These are phyloP conservation scores for Pseudogymnoascus sp. DNA, from an alignment of 2,329 filamentous ascomycete genomes.

Conservation along the genomic window DNA sequence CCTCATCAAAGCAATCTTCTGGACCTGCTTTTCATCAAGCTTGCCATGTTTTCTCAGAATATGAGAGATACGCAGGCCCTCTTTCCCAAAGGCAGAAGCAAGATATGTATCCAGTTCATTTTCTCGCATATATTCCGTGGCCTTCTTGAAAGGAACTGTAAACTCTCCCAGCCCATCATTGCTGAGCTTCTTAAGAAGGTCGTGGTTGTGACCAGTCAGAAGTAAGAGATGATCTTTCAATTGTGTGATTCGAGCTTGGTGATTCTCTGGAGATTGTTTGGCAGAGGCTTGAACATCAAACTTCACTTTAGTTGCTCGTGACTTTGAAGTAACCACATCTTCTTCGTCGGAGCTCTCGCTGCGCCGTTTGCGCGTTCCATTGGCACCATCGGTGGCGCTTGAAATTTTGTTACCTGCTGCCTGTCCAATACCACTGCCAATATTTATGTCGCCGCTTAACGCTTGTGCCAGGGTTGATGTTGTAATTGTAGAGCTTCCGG, in stretches of 20 bases:
- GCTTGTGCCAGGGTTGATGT: conserved; percentile 51
- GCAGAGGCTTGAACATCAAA: conserved; percentile 40
- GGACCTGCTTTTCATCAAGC: conserved; percentile 86
- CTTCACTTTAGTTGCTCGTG: conserved; percentile 36
- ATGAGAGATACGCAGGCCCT: conserved; percentile 74
- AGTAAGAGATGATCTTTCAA: conserved; percentile 68
- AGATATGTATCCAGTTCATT: conserved; percentile 77
- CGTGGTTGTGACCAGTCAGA: conserved; percentile 60
- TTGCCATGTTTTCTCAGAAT: conserved; percentile 84
- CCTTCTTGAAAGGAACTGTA: conserved; percentile 72
- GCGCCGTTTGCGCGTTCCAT: conserved; percentile 10
- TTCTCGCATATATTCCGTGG: conserved; percentile 65
- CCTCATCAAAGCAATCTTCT: conserved; percentile 72
- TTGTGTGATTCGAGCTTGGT: conserved; percentile 43
- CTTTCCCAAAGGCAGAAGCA: conserved; percentile 65
- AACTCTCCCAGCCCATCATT: conserved; percentile 62
- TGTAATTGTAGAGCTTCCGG: conserved; percentile 36
- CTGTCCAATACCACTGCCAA: conserved; percentile 52
- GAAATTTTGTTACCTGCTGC: conserved; percentile 41
- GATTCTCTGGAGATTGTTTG: conserved; percentile 15
- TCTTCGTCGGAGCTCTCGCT: conserved; percentile 23
- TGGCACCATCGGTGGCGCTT: not conserved
- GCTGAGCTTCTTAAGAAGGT: conserved; percentile 63
- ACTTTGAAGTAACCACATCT: conserved; percentile 10
- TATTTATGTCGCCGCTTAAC: conserved; percentile 45